Evolutionary conservation across 306 rosid species (phyloP).

Genomic region (Cicer yamashitae): DNA sequence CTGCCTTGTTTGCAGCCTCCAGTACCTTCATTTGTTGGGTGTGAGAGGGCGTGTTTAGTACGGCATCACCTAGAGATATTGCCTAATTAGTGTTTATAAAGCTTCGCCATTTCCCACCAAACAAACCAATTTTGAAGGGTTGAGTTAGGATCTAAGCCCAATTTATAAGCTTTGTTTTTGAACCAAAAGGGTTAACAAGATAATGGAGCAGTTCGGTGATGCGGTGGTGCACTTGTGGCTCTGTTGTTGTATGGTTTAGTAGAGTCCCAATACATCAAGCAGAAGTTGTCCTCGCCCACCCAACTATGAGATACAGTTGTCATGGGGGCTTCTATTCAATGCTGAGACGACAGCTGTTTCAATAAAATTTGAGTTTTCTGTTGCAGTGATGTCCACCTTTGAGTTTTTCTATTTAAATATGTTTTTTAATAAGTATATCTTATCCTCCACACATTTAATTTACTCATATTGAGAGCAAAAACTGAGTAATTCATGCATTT

Average conservation of each 20-base stretch:
- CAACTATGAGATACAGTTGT: conserved; percentile 6
- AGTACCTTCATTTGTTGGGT: background rate
- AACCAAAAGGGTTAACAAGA: conserved; percentile 5
- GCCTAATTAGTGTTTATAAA: background rate
- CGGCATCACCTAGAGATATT: background rate
- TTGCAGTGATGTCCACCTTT: conserved; percentile 10
- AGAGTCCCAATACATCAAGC: conserved; percentile 32
- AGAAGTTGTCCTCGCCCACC: conserved; percentile 21
- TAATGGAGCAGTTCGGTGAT: background rate
- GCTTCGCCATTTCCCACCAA: background rate
- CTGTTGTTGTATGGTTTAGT: background rate
- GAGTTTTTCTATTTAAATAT: background rate
- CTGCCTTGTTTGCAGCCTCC: background rate
- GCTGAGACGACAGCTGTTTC: conserved; percentile 2
- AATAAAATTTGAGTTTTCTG: conserved; percentile 17
- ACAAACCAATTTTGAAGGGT: background rate
- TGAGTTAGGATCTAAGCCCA: conserved; percentile 3
- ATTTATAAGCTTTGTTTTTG: background rate
- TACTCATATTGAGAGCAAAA: conserved; percentile 13
- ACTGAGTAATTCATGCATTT: conserved; percentile 9
- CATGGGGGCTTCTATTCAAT: background rate
- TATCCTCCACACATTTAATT: conserved; percentile 5
- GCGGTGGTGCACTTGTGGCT: conserved; percentile 15
- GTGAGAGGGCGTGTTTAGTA: background rate
- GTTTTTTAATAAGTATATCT: conserved; percentile 19